A percentile compares a stretch with the other conserved stretches of the same genome.
phyloP scores from a whole-genome alignment of 1,139 yeast genomes.

The Suhomyces atakaporum region DNA sequence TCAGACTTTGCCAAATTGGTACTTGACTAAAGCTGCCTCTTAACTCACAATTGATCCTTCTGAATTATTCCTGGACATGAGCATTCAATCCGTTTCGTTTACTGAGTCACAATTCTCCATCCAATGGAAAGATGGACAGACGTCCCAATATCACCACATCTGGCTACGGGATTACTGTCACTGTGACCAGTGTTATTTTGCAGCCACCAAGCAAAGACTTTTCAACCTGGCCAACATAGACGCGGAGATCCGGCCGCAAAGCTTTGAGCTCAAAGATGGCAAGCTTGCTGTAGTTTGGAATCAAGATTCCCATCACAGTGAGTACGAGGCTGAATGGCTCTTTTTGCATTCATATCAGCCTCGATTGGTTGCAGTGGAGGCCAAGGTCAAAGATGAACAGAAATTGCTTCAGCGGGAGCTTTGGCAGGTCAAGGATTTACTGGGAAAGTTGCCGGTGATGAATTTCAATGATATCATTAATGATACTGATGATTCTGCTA shows the following conservation, averaged over 20 bases:
- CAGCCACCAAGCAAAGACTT: slow-evolving; percentile 63
- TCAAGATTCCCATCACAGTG: slow-evolving; percentile 51
- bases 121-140: slow-evolving; percentile 17
- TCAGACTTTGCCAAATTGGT: no score
- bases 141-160: slow-evolving; percentile 45
- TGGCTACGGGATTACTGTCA: slow-evolving; percentile 77
- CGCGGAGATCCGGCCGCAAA: slow-evolving; percentile 44
- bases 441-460: slow-evolving; percentile 51
- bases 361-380: slow-evolving; percentile 33
- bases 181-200: slow-evolving; percentile 60
- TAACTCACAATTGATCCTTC: no score
- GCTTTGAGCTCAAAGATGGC: slow-evolving; percentile 17
- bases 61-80: slow-evolving; percentile 2
- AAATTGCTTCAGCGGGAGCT: slow-evolving; percentile 31
- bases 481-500: slow-evolving; percentile 42
- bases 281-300: slow-evolving; percentile 44
- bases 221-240: slow-evolving; percentile 59
- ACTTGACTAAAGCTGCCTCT: no score
- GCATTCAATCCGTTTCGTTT: slow-evolving; percentile 8
- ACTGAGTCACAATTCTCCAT: slow-evolving; percentile 9
- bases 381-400: slow-evolving; percentile 31
- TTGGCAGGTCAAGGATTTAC: slow-evolving; percentile 56
- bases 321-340: slow-evolving; percentile 55
- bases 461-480: slow-evolving; percentile 51
- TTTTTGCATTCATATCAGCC: slow-evolving; percentile 62